Evolutionary conservation across 306 rosid species (phyloP).

Genomic region (Sicyos baderoa): DNA sequence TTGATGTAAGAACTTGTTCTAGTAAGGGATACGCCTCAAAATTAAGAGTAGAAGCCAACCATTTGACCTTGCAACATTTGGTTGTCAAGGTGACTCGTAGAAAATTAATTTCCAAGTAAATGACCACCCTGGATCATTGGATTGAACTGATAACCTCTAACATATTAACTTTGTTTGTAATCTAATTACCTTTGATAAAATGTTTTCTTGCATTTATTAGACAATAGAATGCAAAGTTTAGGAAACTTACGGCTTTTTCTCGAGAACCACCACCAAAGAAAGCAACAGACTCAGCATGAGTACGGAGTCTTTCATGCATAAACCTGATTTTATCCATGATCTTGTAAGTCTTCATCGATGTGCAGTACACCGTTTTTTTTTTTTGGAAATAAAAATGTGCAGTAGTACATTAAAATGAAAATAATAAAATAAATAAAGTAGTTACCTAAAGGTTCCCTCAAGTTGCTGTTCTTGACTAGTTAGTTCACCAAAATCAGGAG

Average conservation of each 20-base stretch:
- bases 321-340: constrained; percentile 51
- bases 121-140: no score
- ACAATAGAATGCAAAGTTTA: constrained; percentile 11
- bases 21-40: not conserved
- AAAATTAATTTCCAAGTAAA: no score
- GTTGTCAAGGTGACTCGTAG: no score
- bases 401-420: constrained; percentile 21
- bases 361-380: not conserved
- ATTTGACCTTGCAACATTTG: no score
- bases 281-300: constrained; percentile 98
- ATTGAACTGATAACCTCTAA: no score
- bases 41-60: not conserved
- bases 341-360: constrained; percentile 18
- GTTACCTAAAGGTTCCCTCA: constrained; percentile 88
- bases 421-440: not conserved
- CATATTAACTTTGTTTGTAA: no score
- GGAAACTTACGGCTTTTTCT: constrained; percentile 79
- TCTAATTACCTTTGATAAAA: not conserved
- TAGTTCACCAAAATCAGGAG: constrained; percentile 97
- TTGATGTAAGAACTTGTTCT: not conserved
- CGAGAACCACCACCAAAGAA: constrained; percentile 99
- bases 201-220: not conserved
- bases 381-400: not conserved
- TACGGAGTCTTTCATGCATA: constrained; percentile 95
- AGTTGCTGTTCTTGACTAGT: constrained; percentile 85